These are phyloP conservation scores for Aureobasidium sp. DNA, from an alignment of 2,329 filamentous ascomycete genomes.

Conservation along the genomic window DNA sequence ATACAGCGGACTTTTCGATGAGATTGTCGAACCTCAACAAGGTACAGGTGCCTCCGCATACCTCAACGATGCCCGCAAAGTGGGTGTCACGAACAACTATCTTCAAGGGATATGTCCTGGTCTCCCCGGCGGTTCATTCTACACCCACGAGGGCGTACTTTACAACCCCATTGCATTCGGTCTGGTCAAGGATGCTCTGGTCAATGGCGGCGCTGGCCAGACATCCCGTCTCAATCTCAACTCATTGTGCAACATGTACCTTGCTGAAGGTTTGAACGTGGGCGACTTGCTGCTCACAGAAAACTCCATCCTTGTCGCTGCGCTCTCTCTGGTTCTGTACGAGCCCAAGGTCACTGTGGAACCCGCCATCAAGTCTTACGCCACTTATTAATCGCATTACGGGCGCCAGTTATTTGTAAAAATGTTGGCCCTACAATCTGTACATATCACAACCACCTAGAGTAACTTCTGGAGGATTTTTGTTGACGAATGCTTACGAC, in stretches of 20 bases:
- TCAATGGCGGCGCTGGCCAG: constrained; percentile 40
- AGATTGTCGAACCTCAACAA: constrained; percentile 46
- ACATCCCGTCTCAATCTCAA: constrained; percentile 34
- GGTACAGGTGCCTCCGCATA: constrained; percentile 43
- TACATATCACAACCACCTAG: not conserved
- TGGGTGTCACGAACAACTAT: constrained; percentile 47
- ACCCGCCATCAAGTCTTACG: constrained; percentile 37
- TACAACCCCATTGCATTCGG: constrained; percentile 43
- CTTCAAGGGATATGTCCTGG: constrained; percentile 39
- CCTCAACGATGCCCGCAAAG: constrained; percentile 35
- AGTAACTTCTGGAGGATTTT: not conserved
- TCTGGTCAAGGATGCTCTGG: constrained; percentile 44
- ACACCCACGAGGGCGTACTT: constrained; percentile 46
- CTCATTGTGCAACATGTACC: constrained; percentile 34
- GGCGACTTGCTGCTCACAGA: constrained; percentile 42
- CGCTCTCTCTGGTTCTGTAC: constrained; percentile 30
- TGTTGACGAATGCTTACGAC: not conserved
- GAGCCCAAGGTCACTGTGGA: constrained; percentile 31
- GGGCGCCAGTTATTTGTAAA: not conserved
- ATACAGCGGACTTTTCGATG: constrained; percentile 43
- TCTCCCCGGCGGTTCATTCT: constrained; percentile 38
- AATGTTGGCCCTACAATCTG: not conserved
- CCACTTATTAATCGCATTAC: constrained; percentile 16
- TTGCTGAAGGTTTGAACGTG: constrained; percentile 36
- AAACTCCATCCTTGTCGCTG: constrained; percentile 36